Evolutionary conservation across 192 early-diverging fungal genomes (phyloP).

Genomic region (Spizellomyces sp.): DNA sequence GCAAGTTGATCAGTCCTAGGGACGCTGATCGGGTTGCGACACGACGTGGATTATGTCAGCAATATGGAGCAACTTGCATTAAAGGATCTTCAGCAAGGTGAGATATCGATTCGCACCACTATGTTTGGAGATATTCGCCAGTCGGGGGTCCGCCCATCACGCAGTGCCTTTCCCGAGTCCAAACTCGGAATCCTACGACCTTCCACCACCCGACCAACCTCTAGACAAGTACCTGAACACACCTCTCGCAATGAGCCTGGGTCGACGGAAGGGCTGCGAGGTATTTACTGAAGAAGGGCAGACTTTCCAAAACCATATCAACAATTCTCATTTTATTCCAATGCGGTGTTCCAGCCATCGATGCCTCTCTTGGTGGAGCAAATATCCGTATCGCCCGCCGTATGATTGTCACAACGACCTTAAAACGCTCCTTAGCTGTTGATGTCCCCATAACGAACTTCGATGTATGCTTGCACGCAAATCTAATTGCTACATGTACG

Average conservation of each 20-base stretch:
- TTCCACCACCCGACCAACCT: too few species aligned
- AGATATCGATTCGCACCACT: background rate
- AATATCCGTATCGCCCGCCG: slow-evolving; percentile 56
- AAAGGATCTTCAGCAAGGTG: background rate
- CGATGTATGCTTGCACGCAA: slow-evolving; percentile 39
- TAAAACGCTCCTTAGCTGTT: slow-evolving; percentile 51
- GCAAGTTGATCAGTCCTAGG: background rate
- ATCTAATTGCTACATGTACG: slow-evolving; percentile 40
- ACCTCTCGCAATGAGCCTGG: too few species aligned
- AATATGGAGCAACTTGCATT: background rate
- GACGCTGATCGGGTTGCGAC: background rate
- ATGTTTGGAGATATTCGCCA: background rate
- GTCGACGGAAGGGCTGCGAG: too few species aligned
- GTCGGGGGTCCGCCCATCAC: background rate
- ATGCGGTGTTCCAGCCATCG: slow-evolving; percentile 35
- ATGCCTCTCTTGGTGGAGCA: slow-evolving; percentile 46
- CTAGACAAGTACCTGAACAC: too few species aligned
- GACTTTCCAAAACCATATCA: too few species aligned
- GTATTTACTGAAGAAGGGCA: too few species aligned
- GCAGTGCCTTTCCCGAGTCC: background rate
- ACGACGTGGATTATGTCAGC: background rate
- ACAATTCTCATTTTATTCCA: background rate
- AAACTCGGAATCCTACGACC: background rate
- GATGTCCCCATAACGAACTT: slow-evolving; percentile 48
- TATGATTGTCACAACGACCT: slow-evolving; percentile 46